phyloP scores from a whole-genome alignment of 805 yeast species.

The Yarrowia sp. region DNA sequence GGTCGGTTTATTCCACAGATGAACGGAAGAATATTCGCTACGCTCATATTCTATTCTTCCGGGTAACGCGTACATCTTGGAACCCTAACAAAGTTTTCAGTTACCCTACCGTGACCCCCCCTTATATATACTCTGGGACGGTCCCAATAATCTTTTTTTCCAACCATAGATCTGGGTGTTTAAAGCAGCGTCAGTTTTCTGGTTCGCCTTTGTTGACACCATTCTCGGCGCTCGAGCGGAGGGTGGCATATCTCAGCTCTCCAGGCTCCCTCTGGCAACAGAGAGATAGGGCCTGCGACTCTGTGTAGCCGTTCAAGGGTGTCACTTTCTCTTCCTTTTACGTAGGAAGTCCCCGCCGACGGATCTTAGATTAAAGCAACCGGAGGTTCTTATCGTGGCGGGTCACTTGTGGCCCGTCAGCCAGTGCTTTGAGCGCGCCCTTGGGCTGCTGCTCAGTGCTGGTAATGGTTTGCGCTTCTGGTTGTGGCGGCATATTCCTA shows the following conservation, averaged over 20 bases:
- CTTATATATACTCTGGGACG: constrained; percentile 8
- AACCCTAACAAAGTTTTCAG: constrained; percentile 19
- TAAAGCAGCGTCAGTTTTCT: constrained; percentile 37
- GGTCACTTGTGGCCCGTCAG: constrained; percentile 48
- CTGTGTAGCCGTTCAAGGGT: constrained; percentile 42
- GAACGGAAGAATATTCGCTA: too few relatives aligned
- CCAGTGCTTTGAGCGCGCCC: constrained; percentile 53
- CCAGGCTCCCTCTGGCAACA: constrained; percentile 44
- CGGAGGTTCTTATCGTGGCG: constrained; percentile 38
- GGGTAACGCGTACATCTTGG: constrained; percentile 15
- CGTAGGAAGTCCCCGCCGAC: constrained; percentile 87
- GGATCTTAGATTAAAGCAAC: constrained; percentile 74
- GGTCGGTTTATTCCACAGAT: too few relatives aligned
- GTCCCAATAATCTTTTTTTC: not conserved
- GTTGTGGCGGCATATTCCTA: constrained; percentile 98
- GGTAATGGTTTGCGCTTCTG: constrained; percentile 60
- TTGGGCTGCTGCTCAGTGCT: constrained; percentile 57
- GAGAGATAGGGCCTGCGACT: constrained; percentile 44
- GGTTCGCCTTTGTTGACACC: constrained; percentile 38
- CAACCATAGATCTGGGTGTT: constrained; percentile 36
- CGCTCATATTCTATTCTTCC: not conserved
- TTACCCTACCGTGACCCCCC: constrained; percentile 11
- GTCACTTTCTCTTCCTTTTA: constrained; percentile 45
- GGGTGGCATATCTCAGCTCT: constrained; percentile 42
- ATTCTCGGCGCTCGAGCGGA: constrained; percentile 40